A percentile compares a stretch with the other conserved stretches of the same genome.
These are phyloP conservation scores for Daedalea quercina DNA, from an alignment of 768 basidiomycete species.

Conservation along the genomic window DNA sequence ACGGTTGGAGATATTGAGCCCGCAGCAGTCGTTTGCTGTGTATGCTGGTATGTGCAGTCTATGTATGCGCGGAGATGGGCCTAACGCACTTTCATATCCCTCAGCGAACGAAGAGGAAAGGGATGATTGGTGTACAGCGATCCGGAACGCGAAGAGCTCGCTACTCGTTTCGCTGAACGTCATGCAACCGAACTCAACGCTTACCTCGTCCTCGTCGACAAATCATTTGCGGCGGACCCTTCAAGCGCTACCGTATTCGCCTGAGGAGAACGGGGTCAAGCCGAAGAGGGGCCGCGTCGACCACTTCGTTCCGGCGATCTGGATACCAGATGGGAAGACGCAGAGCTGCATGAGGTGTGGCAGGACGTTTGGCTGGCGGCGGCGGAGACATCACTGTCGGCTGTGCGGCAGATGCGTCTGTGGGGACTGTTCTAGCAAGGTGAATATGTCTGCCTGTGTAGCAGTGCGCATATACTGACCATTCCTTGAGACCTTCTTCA, in stretches of 20 bases:
- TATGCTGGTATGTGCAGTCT: constrained; percentile 47
- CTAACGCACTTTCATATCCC: not conserved
- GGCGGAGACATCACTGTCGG: constrained; percentile 81
- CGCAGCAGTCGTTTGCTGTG: constrained; percentile 69
- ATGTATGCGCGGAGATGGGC: not conserved
- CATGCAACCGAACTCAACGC: constrained; percentile 73
- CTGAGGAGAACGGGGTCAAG: constrained; percentile 33
- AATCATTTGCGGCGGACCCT: constrained; percentile 68
- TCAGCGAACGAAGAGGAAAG: constrained; percentile 49
- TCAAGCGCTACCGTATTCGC: constrained; percentile 66
- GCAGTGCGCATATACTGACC: constrained; percentile 1
- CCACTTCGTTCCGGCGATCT: constrained; percentile 85
- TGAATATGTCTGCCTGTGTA: constrained; percentile 25
- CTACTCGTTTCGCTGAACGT: constrained; percentile 65
- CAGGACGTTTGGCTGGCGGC: constrained; percentile 66
- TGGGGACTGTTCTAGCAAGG: constrained; percentile 74
- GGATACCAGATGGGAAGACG: constrained; percentile 87
- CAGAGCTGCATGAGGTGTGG: constrained; percentile 82
- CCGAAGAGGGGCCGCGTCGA: constrained; percentile 53
- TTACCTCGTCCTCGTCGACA: constrained; percentile 72
- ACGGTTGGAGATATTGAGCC: constrained; percentile 69
- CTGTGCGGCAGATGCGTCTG: constrained; percentile 86
- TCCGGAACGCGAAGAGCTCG: constrained; percentile 64
- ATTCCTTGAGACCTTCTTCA: constrained; percentile 67
- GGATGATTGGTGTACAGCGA: constrained; percentile 59